A percentile compares a stretch with the other conserved stretches of the same genome.
Conservation (phyloP, 2,329 filamentous ascomycete species). For the Teratosphaeria nubilosa region DNA sequence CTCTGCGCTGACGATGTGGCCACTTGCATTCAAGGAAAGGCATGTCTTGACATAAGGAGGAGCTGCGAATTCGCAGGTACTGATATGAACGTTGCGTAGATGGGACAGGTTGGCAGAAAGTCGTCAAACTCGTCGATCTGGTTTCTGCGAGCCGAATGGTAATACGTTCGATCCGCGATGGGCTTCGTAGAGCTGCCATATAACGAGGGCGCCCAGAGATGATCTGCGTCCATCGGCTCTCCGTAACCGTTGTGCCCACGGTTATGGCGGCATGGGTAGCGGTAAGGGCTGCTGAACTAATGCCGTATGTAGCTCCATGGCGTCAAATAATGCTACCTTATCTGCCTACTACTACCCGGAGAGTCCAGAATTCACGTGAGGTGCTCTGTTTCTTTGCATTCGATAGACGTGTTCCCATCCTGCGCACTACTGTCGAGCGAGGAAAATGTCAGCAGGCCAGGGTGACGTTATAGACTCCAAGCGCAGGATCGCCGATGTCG, state of each 20-base stretch:
- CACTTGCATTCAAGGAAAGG: neutral
- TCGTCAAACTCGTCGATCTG: too few relatives aligned
- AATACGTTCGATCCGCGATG: too few relatives aligned
- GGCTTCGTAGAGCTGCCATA: neutral
- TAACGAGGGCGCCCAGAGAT: neutral
- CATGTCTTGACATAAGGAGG: neutral
- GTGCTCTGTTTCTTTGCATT: too few relatives aligned
- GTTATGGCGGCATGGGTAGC: neutral
- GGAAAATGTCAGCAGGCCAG: neutral
- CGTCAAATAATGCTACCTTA: neutral
- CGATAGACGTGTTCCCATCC: too few relatives aligned
- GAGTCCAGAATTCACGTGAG: too few relatives aligned
- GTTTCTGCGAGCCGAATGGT: too few relatives aligned
- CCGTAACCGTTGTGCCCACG: neutral
- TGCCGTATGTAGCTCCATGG: too few relatives aligned
- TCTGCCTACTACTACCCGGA: neutral
- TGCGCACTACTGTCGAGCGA: neutral
- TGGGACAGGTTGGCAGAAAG: too few relatives aligned
- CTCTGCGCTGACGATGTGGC: neutral
- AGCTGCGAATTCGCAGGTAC: neutral
- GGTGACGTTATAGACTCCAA: neutral
- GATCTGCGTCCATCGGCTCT: neutral
- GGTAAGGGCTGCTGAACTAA: neutral
- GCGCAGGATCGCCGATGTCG: neutral
- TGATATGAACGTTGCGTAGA: too few relatives aligned